phyloP scores from a whole-genome alignment of 2,329 filamentous ascomycete species.

The Kalmusia sp. region DNA sequence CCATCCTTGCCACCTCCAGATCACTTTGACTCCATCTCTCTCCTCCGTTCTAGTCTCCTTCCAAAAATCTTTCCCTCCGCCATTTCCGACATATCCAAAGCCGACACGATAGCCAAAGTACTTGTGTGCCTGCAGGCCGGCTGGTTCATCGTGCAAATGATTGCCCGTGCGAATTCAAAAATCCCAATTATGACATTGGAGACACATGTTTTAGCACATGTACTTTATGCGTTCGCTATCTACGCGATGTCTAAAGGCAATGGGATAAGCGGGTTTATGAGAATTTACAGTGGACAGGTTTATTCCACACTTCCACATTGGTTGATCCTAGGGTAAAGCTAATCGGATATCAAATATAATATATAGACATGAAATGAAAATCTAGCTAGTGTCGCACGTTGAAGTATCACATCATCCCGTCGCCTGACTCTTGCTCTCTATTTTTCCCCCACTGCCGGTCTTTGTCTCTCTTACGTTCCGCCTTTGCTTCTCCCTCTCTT shows the following conservation, averaged over 20 bases:
- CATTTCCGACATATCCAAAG: conserved; percentile 30
- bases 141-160: conserved; percentile 49
- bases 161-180: conserved; percentile 37
- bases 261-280: conserved; percentile 12
- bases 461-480: conserved; percentile 16
- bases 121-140: conserved; percentile 48
- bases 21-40: conserved; percentile 26
- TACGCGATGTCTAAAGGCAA: conserved; percentile 44
- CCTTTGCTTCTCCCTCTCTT: conserved; percentile 43
- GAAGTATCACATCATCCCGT: background rate
- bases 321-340: no score
- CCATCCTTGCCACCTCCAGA: conserved; percentile 7
- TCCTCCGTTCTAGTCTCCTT: conserved; percentile 22
- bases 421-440: background rate
- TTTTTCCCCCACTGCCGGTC: background rate
- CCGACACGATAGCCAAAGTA: conserved; percentile 22
- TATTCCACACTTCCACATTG: no score
- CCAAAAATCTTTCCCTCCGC: conserved; percentile 12
- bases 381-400: no score
- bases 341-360: no score
- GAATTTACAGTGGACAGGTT: conserved; percentile 20
- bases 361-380: no score
- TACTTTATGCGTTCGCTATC: conserved; percentile 42
- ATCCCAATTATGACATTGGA: conserved; percentile 50
- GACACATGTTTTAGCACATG: conserved; percentile 44